Conservation (phyloP, 495 filamentous ascomycete genomes). For the Aspergillus saccharolyticus region DNA sequence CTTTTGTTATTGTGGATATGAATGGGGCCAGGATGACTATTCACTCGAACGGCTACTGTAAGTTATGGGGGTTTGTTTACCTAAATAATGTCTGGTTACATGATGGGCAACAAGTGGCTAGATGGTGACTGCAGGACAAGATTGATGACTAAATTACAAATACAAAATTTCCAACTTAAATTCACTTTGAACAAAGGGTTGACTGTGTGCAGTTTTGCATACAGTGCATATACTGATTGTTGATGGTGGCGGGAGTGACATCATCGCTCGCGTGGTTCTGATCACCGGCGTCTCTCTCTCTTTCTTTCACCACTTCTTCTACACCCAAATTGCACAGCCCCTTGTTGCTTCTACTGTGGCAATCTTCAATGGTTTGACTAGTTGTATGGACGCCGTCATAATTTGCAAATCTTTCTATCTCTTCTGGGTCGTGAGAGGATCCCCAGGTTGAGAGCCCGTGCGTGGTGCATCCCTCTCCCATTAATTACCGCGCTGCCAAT, state of each 20-base stretch:
- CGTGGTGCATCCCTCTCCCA: neutral
- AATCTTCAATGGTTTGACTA: neutral
- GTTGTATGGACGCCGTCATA: neutral
- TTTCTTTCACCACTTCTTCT: neutral
- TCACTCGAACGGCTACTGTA: neutral
- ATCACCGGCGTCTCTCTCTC: neutral
- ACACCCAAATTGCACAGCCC: neutral
- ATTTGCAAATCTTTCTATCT: neutral
- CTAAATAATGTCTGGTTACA: conserved; percentile 2
- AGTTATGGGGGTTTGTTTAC: neutral
- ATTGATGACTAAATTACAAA: neutral
- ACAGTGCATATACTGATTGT: neutral
- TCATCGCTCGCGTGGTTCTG: conserved; percentile 11
- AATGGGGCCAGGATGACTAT: neutral
- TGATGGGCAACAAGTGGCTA: neutral
- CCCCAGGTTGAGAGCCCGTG: conserved; percentile 1
- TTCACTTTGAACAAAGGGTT: too few species aligned
- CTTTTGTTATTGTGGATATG: neutral
- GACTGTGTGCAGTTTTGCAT: too few species aligned
- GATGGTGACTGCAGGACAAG: neutral
- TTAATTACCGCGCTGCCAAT: neutral
- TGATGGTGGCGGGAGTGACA: conserved; percentile 11
- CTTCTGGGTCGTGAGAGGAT: neutral
- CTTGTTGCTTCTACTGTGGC: neutral
- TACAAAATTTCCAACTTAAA: neutral